These are phyloP conservation scores for Friedmanniomyces endolithicus DNA, from an alignment of 495 filamentous ascomycete genomes.

Conservation along the genomic window DNA sequence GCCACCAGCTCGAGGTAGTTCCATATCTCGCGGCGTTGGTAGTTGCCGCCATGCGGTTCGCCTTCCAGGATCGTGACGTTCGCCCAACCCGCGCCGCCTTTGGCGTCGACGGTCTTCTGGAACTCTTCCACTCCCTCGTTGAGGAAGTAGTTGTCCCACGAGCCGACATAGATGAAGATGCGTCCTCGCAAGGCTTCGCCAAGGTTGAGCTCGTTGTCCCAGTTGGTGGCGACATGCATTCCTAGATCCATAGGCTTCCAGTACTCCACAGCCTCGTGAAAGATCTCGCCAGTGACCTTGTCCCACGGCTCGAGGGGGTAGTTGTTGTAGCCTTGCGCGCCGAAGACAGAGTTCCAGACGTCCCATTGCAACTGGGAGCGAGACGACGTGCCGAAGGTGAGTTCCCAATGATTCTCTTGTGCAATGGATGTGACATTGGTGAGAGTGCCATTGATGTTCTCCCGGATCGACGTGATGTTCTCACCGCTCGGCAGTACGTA, in stretches of 20 bases:
- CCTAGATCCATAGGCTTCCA: conserved; percentile 19
- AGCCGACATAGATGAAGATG: conserved; percentile 19
- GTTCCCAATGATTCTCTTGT: conserved; percentile 22
- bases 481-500: conserved; percentile 7
- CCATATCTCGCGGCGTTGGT: conserved; percentile 8
- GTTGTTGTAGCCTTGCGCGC: conserved; percentile 18
- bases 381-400: conserved; percentile 13
- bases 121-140: conserved; percentile 20
- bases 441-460: conserved; percentile 5
- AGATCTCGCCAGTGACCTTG: conserved; percentile 23
- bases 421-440: conserved; percentile 9
- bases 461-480: conserved; percentile 8
- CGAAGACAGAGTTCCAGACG: conserved; percentile 22
- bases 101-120: conserved; percentile 4
- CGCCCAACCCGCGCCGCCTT: conserved; percentile 17
- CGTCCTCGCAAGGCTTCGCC: conserved; percentile 12
- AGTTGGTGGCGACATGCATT: conserved; percentile 12
- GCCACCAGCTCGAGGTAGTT: conserved; percentile 16
- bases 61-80: conserved; percentile 15
- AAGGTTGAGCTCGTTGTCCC: conserved; percentile 12
- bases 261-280: conserved; percentile 15
- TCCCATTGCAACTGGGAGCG: conserved; percentile 20
- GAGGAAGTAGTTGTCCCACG: conserved; percentile 18
- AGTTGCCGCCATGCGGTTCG: conserved; percentile 15
- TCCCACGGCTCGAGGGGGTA: conserved; percentile 23